Percentiles rank a stretch among this genome's conserved stretches.
Evolutionary conservation across 495 filamentous ascomycete species (phyloP).

Genomic region (Platismatia glauca): DNA sequence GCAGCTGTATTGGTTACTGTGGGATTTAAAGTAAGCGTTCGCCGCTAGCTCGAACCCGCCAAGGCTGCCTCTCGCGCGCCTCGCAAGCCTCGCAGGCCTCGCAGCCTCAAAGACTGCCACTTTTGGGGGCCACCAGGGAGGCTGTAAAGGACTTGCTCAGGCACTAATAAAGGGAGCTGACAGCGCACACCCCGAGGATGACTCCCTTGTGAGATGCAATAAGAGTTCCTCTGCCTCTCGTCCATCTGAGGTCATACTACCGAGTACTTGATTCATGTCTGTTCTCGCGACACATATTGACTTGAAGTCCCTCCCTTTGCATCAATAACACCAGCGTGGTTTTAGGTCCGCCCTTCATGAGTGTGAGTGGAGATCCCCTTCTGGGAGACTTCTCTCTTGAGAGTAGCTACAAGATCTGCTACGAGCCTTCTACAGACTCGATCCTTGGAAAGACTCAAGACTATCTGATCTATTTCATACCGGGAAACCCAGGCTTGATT

Average conservation of each 20-base stretch:
- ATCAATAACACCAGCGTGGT: neutral
- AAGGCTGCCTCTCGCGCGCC: no score
- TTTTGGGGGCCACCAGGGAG: constrained; percentile 1
- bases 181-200: constrained; percentile 1
- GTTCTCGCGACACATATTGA: neutral
- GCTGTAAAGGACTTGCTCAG: constrained; percentile 1
- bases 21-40: neutral
- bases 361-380: constrained; percentile 16
- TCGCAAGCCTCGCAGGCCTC: no score
- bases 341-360: constrained; percentile 11
- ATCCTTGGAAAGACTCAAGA: constrained; percentile 9
- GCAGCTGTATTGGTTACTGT: neutral
- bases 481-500: constrained; percentile 83
- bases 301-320: neutral
- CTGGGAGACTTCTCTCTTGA: constrained; percentile 7
- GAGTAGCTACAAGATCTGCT: constrained; percentile 12
- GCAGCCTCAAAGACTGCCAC: neutral
- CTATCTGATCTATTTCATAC: constrained; percentile 54
- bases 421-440: constrained; percentile 10
- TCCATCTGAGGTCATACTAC: no score
- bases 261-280: constrained; percentile 3
- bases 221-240: neutral
- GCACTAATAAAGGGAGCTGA: constrained; percentile 3
- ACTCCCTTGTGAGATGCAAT: neutral
- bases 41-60: neutral